Base-by-base conservation (phyloP, 495 filamentous ascomycete species). In the Tuber magnatum region DNA sequence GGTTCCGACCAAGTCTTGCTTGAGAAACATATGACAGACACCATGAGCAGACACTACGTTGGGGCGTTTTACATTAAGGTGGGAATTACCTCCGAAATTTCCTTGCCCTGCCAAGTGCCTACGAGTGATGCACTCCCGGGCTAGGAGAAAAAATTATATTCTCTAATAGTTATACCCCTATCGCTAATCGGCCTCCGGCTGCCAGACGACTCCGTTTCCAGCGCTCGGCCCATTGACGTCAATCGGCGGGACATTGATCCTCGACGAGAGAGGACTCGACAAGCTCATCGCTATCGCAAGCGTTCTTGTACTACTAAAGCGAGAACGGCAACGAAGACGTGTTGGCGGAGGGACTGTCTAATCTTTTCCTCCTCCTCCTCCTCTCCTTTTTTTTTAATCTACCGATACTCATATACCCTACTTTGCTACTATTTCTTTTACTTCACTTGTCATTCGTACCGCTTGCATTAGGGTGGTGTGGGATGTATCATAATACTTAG, bases 51-150 rank as follows among this genome's bases (percentile, higher is more conserved):
- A 46, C 80, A 81, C 24, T 73, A 73, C 51, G 72, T 81, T 69
- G 80, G 80, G 0, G 68, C 51, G 4, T 81, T 81, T 72, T 32
- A 81, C 44, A 77, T 81, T 18, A 73, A 78, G 44, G 80, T 81
- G 43, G 71, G 79, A 70, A 72, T n/a, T 65, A 48, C n/a, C 51
- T 14, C 51, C 40, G 48, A 32, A 74, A 44, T 32, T 28, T 16
- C 12, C 71, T 35, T 68, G 74, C 24, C 71, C 42, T 43, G 48
- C 41, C 46, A 8, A 8, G 20, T 39, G 20, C 38, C 41, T 40
- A 10, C 65, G 70, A 43, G 74, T 1, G 74, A 41, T 22, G 61
- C 46, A 32, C 69, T 16, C 40, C 28, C 35, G 39, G 69, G 28
- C 8, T 20, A 9, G 43, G 16, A 16, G 3, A 65, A 22, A 22